These are phyloP conservation scores for Escallonia rubra DNA, from an alignment of 129 eudicot genomes.

Conservation along the genomic window DNA sequence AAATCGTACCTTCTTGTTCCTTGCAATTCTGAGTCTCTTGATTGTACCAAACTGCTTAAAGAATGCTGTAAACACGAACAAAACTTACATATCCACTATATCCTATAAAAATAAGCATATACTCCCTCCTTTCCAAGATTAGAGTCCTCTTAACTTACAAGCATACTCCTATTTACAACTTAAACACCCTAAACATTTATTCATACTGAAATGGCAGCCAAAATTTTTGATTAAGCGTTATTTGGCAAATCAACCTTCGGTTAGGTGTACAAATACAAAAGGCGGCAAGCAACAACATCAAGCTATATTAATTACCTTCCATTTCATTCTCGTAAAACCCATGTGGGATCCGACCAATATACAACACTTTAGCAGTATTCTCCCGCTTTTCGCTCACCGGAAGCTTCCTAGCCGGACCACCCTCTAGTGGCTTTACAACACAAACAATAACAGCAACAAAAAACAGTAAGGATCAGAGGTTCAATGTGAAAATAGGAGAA, in stretches of 20 bases:
- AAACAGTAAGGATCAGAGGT: too few relatives aligned
- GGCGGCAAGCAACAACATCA: too few relatives aligned
- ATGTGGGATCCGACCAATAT: conserved; percentile 89
- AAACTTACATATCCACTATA: not conserved
- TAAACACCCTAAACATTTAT: too few relatives aligned
- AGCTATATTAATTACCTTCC: conserved; percentile 60
- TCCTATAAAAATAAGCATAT: too few relatives aligned
- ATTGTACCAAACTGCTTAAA: conserved; percentile 84
- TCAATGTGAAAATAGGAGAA: not conserved
- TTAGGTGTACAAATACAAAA: too few relatives aligned
- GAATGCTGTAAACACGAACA: conserved; percentile 41
- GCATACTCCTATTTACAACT: too few relatives aligned
- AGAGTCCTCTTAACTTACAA: too few relatives aligned
- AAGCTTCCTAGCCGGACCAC: conserved; percentile 74
- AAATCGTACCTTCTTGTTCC: conserved; percentile 63
- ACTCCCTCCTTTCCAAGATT: too few relatives aligned
- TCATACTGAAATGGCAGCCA: too few relatives aligned
- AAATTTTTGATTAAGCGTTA: too few relatives aligned
- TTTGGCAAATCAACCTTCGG: too few relatives aligned
- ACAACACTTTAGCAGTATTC: conserved; percentile 62
- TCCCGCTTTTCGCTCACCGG: conserved; percentile 37
- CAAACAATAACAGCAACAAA: conserved; percentile 15
- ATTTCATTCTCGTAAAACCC: conserved; percentile 93
- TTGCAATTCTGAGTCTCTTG: conserved; percentile 66
- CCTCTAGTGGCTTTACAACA: conserved; percentile 69